Base-by-base conservation (phyloP, 371 early-diverging fungal species). In the Rhizopus arrhizus region DNA sequence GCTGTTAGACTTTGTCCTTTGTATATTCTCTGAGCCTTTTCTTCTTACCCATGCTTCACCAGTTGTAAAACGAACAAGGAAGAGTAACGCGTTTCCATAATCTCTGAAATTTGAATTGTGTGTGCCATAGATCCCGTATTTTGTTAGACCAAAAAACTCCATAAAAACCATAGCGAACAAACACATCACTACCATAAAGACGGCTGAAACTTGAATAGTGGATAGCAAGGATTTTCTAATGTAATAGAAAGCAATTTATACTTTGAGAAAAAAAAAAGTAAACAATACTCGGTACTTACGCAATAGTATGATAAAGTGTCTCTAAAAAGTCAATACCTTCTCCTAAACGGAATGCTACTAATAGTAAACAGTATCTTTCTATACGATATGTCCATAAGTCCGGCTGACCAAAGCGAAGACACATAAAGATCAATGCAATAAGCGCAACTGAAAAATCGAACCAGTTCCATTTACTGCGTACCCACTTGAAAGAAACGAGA, bases 81-180 rank as follows among this genome's bases (percentile, higher is more conserved):
- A 69, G 35, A 82, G 56, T n/a, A 85, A 69, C 2, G 85, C 81
- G 59, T 81, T 85, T 0, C 78, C 85, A 56, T 83, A 85, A 6
- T 80, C 73, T 15, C 78, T 72, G 41, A 85, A 85, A 47, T 83
- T 85, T 36, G 72, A 65, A 31, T 81, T 69, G 2, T 66, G 55
- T 1, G 67, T 62, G 3, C 82, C 80, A 33, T 81, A 75, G 0
- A 65, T 59, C 1, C 85, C 85, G 32, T 78, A 81, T 12, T 78
- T 81, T 34, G 85, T 85, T 56, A 83, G 58, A 8, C 85, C 85
- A 74, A 85, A 85, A 16, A 83, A 66, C 48, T 85, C 83, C 64
- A 83, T 82, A 68, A 85, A 85, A 28, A 82, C 64, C 77, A 85
- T 77, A 3, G 85, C 85, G 56, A 82, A 85, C 6, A 85, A 62